phyloP scores from a whole-genome alignment of 305 asterid genomes.

The Solanum hybrid region DNA sequence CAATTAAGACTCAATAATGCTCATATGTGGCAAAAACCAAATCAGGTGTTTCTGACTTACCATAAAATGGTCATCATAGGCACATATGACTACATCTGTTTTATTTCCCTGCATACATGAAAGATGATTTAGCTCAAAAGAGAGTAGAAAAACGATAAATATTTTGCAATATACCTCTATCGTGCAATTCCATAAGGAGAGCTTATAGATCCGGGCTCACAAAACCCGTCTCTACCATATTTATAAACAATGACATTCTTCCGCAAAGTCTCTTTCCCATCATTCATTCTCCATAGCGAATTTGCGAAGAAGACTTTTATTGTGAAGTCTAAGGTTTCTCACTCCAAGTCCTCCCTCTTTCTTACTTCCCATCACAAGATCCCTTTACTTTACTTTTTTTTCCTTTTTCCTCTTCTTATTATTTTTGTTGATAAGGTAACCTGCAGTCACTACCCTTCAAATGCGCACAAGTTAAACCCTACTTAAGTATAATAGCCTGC shows the following conservation, averaged over 20 bases:
- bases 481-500: fast-evolving
- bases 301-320: neutral
- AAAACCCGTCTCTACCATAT: neutral
- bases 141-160: neutral
- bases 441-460: neutral
- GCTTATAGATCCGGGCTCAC: neutral
- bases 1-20: neutral
- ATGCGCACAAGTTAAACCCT: neutral
- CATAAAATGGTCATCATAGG: constrained; percentile 70
- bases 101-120: constrained; percentile 40
- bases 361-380: neutral
- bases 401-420: neutral
- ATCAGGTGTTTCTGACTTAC: constrained; percentile 31
- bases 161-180: neutral
- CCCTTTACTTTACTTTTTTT: neutral
- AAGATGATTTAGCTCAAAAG: neutral
- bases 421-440: neutral
- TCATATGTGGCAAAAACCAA: neutral
- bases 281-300: neutral
- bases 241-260: neutral
- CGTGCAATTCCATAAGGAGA: neutral
- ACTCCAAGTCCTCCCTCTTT: neutral
- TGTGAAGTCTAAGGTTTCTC: neutral
- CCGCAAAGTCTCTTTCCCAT: neutral
- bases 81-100: constrained; percentile 71